Evolutionary conservation across 345 rosid species (phyloP).

Genomic region (Arabidopsis arenosa): DNA sequence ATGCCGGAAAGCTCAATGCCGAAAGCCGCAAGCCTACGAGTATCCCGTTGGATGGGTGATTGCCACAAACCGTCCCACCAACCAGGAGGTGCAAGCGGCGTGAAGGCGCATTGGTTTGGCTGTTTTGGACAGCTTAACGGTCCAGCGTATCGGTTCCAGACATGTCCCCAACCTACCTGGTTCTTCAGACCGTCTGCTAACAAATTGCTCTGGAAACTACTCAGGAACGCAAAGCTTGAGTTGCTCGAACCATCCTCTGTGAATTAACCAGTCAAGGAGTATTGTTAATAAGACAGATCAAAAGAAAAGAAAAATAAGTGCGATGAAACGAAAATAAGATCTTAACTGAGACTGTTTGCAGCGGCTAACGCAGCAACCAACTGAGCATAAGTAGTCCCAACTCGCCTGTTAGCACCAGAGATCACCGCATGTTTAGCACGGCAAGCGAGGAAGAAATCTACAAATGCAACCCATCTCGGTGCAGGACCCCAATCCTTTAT

Average conservation of each 20-base stretch:
- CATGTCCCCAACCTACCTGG: conserved; percentile 97
- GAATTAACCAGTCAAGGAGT: conserved; percentile 2
- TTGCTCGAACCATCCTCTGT: conserved; percentile 66
- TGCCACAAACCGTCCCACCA: conserved; percentile 99
- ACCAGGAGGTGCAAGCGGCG: conserved; percentile 93
- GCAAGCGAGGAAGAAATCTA: conserved; percentile 95
- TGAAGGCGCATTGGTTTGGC: conserved; percentile 78
- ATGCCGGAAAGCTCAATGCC: conserved; percentile 81
- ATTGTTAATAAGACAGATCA: background rate
- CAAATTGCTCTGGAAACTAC: conserved; percentile 87
- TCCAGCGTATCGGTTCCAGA: conserved; percentile 94
- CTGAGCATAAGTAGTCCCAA: conserved; percentile 95
- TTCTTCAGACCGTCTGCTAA: conserved; percentile 67
- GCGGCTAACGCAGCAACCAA: conserved; percentile 88
- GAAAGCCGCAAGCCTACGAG: conserved; percentile 62
- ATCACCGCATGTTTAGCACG: conserved; percentile 78
- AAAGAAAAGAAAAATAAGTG: background rate
- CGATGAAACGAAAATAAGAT: background rate
- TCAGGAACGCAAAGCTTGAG: conserved; percentile 69
- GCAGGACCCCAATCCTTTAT: conserved; percentile 98
- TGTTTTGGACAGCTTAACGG: conserved; percentile 85
- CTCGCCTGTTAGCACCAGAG: conserved; percentile 90
- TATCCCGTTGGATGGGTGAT: conserved; percentile 79
- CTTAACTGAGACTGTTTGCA: conserved; percentile 75
- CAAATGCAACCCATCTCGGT: conserved; percentile 99